phyloP scores from a whole-genome alignment of 768 basidiomycete species.

The Boletus tomentosulus region DNA sequence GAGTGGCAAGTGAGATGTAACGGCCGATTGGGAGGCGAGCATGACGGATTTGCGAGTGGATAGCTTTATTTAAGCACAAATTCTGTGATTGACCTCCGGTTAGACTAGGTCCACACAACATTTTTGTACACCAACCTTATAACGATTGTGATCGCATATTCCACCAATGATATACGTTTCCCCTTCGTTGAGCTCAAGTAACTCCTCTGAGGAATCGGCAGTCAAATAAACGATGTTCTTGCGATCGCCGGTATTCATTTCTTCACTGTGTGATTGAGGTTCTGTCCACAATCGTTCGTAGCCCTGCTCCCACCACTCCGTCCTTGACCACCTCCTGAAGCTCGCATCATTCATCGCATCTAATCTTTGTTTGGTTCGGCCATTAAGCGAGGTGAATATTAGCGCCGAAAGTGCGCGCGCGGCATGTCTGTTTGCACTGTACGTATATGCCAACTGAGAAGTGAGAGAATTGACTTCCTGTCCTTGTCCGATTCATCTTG shows the following conservation, averaged over 20 bases:
- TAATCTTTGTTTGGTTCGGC: constrained; percentile 60
- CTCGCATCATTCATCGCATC: constrained; percentile 61
- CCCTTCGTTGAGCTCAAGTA: constrained; percentile 74
- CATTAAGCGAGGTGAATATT: constrained; percentile 77
- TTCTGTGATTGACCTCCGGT: constrained; percentile 46
- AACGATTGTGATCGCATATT: constrained; percentile 92
- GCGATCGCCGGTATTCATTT: constrained; percentile 27
- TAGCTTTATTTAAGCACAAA: constrained; percentile 85
- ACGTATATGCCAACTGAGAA: constrained; percentile 88
- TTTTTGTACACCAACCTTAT: constrained; percentile 56
- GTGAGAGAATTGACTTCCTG: constrained; percentile 90
- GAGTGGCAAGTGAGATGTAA: constrained; percentile 79
- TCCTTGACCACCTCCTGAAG: constrained; percentile 75
- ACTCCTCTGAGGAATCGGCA: constrained; percentile 85
- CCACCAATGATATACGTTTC: constrained; percentile 96
- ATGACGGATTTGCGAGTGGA: constrained; percentile 65
- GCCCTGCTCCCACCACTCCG: constrained; percentile 79
- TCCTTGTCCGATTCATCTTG: constrained; percentile 10
- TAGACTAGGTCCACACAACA: neutral
- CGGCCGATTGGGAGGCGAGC: constrained; percentile 94
- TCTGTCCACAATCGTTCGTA: constrained; percentile 66
- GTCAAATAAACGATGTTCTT: constrained; percentile 84
- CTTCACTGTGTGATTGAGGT: neutral
- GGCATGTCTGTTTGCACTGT: constrained; percentile 80
- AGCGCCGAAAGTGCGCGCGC: constrained; percentile 64